Evolutionary conservation across 768 basidiomycete species (phyloP).

Genomic region (Auriscalpium orientale): DNA sequence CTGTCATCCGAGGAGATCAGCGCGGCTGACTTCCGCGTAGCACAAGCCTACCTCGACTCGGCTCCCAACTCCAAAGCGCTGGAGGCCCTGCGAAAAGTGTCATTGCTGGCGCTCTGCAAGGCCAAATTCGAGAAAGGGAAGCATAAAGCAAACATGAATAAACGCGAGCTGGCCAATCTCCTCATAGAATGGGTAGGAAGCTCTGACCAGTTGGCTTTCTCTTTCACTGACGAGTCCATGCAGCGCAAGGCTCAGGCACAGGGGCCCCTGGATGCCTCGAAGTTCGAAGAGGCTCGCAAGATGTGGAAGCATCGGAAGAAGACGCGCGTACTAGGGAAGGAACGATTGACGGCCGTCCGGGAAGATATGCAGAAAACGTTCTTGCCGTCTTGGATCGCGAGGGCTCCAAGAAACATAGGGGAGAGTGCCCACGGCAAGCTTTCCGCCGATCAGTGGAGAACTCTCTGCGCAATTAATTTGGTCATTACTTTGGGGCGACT

Average conservation of each 20-base stretch:
- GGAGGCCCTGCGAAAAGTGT: not conserved
- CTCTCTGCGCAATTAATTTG: slow-evolving; percentile 10
- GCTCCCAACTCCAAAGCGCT: not conserved
- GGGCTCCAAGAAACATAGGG: slow-evolving; percentile 10
- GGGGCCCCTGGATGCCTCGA: not conserved
- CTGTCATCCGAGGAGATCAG: too few species aligned
- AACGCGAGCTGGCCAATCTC: not conserved
- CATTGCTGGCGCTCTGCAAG: not conserved
- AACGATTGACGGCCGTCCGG: not conserved
- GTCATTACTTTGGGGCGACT: slow-evolving; percentile 13
- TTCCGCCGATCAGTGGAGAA: slow-evolving; percentile 18
- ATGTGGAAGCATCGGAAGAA: not conserved
- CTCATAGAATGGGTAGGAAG: not conserved
- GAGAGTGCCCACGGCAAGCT: slow-evolving; percentile 14
- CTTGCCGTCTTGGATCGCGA: slow-evolving; percentile 17
- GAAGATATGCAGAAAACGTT: slow-evolving; percentile 11
- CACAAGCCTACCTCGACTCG: not conserved
- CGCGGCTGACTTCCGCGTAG: not conserved
- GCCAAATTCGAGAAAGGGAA: not conserved
- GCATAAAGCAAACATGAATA: not conserved
- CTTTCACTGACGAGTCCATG: not conserved
- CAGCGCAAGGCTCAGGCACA: not conserved
- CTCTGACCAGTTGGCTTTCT: not conserved
- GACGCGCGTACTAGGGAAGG: not conserved
- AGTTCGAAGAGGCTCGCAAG: too few species aligned